Percentiles rank a stretch among this genome's conserved stretches.
These are phyloP conservation scores for Fusarium nanum DNA, from an alignment of 2,329 filamentous ascomycete genomes.

Conservation along the genomic window DNA sequence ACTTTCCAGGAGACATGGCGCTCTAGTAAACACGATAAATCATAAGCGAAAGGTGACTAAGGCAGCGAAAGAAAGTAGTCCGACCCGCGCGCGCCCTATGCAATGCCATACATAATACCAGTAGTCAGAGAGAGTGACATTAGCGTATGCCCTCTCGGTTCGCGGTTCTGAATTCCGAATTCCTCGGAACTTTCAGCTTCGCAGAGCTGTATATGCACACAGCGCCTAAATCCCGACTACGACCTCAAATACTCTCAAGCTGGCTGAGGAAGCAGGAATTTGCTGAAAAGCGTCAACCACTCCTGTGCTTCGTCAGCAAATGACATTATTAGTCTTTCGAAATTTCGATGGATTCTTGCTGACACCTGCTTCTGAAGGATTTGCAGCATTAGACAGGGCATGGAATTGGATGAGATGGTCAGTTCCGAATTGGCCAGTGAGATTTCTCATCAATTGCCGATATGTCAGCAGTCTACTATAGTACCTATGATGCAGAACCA, in stretches of 20 bases:
- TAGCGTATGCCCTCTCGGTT: neutral
- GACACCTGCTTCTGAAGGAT: neutral
- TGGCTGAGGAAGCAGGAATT: neutral
- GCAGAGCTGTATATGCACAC: neutral
- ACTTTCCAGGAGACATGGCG: neutral
- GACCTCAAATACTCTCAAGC: neutral
- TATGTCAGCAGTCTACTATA: neutral
- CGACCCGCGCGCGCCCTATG: slow-evolving; percentile 4
- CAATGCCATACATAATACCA: neutral
- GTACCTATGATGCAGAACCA: neutral
- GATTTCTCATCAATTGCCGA: neutral
- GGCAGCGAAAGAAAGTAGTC: neutral
- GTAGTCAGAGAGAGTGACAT: neutral
- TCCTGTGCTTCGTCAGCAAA: slow-evolving; percentile 31
- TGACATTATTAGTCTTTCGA: neutral
- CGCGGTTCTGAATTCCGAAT: neutral
- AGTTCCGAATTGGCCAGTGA: slow-evolving; percentile 1
- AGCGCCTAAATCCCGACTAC: neutral
- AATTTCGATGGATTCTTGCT: neutral
- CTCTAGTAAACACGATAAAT: neutral
- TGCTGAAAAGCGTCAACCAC: slow-evolving; percentile 16
- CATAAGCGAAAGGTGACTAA: neutral
- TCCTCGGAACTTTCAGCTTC: slow-evolving; percentile 1
- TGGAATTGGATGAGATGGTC: neutral
- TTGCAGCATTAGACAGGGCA: neutral